Base-by-base conservation (phyloP, 2,329 filamentous ascomycete species). In the Stemphylium vesicarium region DNA sequence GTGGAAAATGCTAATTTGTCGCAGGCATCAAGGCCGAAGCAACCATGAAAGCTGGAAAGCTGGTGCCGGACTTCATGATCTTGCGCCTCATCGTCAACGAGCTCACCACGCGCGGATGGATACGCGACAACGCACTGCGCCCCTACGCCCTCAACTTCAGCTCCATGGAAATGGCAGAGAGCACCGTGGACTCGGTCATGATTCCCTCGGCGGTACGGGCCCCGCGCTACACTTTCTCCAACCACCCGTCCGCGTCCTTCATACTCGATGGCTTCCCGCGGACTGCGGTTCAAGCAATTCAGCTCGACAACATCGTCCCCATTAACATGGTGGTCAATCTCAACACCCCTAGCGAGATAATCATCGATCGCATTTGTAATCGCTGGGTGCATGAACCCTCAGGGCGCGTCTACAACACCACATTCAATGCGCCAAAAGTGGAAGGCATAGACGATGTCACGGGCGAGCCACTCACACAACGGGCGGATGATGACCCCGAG, bases 181-280 rank as follows among this genome's bases (percentile, higher is more conserved):
- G 57, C n/a, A 71, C 75, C 1, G 73, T 79, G 4, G 75, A 77
- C 47, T 75, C 78, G 43, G 73, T 77, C 48, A 75, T 75, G 53
- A 76, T 80, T 18, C 79, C 78, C 47, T 68, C 77, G 43, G 56
- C 53, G 18, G 59, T 80, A 29, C 68, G 70, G 16, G 63, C 69
- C 9, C 62, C 70, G 29, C 70, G 66, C 49, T 82, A 79, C 70
- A 74, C 72, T 26, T 81, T 79, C 68, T 79, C 88, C 43, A 84
- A 95, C 37, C 84, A 89, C 59, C 90, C 92, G 0, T 80, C 86
- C 0, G 92, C 92, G 8, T 96, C 92, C 0, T 98, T 97, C 75
- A 90, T 99, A 61, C 88, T 99, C 48, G 95, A 99, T 74, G 95
- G 95, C 13, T 99, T 98, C 77, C 95, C 95, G 2, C 89, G 95